Evolutionary conservation across 129 eudicot species (phyloP).

Genomic region (Flaveria robusta): DNA sequence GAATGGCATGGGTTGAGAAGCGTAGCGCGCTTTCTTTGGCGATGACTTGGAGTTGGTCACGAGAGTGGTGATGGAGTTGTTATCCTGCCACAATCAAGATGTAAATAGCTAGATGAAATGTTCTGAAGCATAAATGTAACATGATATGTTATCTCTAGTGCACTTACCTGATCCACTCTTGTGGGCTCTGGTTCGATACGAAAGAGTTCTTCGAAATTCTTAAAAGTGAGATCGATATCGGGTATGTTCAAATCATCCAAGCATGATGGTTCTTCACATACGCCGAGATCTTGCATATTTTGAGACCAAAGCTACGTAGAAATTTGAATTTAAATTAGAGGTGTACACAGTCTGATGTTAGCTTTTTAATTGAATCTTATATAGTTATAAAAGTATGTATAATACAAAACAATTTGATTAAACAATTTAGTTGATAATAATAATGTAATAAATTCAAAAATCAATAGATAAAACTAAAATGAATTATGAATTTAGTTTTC

Average conservation of each 20-base stretch:
- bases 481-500: too few relatives aligned
- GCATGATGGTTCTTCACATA: slow-evolving; percentile 68
- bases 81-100: slow-evolving; percentile 30
- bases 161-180: slow-evolving; percentile 29
- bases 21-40: slow-evolving; percentile 25
- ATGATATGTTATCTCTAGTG: slow-evolving; percentile 6
- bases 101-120: slow-evolving; percentile 1
- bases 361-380: too few relatives aligned
- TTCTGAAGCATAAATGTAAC: too few relatives aligned
- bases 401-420: too few relatives aligned
- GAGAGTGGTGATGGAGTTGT: slow-evolving; percentile 24
- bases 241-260: slow-evolving; percentile 68
- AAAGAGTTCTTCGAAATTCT: slow-evolving; percentile 75
- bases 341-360: neutral
- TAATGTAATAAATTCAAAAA: too few relatives aligned
- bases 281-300: slow-evolving; percentile 91
- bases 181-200: slow-evolving; percentile 55
- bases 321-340: neutral
- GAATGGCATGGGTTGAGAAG: slow-evolving; percentile 35
- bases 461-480: too few relatives aligned
- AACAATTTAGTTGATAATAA: too few relatives aligned
- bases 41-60: slow-evolving; percentile 27
- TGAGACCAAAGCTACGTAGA: slow-evolving; percentile 73
- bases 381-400: too few relatives aligned
- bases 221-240: slow-evolving; percentile 78